phyloP scores from a whole-genome alignment of 2,329 filamentous ascomycete species.

The Chaetomiaceae sp. region DNA sequence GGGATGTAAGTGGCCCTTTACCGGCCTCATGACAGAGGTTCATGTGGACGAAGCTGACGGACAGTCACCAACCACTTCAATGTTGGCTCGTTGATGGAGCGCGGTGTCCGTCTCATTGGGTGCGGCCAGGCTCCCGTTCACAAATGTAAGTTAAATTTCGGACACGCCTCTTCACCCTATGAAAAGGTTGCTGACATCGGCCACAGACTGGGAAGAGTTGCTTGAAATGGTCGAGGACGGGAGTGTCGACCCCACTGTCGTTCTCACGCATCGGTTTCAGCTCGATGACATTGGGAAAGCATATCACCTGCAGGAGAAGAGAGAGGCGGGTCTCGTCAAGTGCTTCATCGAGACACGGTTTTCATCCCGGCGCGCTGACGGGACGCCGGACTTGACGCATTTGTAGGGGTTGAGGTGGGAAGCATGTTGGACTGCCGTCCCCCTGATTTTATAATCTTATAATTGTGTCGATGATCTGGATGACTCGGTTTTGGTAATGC shows the following conservation, averaged over 20 bases:
- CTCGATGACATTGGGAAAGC: conserved; percentile 17
- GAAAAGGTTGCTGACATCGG: no score
- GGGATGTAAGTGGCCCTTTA: conserved; percentile 4
- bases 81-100: conserved; percentile 16
- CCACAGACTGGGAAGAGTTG: conserved; percentile 13
- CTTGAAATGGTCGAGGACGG: conserved; percentile 14
- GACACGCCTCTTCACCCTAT: neutral
- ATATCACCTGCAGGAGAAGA: conserved; percentile 16
- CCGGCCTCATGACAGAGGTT: no score
- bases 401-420: no score
- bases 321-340: conserved; percentile 12
- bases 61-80: conserved; percentile 20
- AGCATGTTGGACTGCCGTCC: no score
- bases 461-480: no score
- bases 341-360: conserved; percentile 18
- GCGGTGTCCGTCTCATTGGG: conserved; percentile 14
- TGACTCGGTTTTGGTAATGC: no score
- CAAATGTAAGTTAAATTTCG: conserved; percentile 14
- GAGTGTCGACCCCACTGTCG: conserved; percentile 11
- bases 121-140: conserved; percentile 19
- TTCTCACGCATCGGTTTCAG: conserved; percentile 15
- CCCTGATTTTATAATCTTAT: no score
- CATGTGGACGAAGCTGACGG: no score
- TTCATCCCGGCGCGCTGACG: conserved; percentile 5
- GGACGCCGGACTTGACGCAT: conserved; percentile 15